Evolutionary conservation across 352 stramenopile species (phyloP), one percentile per base, ranked within the genome.

Genomic region (Pythium insidiosum): DNA sequence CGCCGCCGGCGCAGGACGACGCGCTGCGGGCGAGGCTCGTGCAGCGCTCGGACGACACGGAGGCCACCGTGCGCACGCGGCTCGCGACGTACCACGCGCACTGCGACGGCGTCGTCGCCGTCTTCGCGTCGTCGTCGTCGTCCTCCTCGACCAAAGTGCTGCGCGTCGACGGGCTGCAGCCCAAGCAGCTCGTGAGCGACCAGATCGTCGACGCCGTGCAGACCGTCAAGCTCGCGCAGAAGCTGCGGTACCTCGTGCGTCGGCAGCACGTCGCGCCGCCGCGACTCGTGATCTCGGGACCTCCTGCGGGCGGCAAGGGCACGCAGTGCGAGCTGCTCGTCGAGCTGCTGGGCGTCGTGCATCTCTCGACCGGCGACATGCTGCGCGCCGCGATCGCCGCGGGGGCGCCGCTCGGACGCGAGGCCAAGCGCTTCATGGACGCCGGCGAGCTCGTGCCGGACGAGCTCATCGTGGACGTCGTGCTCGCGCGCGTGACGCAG

Each of bases 321-420:
- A 97, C 86, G 19, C 88, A 97, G 56, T 97, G 88, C 53, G 79
- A 94, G 49, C 52, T 76, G 2, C 78, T 98, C 15, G 78, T 77
- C 3, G 58, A 84, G 18, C 70, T 88, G 45, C 97, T 95, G 53
- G 84, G 77, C 23, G 70, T 97, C 3, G 77, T 98, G 6, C 88
- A 98, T 56, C 56, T 98, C 9, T 95, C 78, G 15, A 94, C 89
- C 5, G 92, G 93, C 6, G 88, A 98, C 49, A 95, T 98, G 55
- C 67, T 98, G 13, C 74, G 91, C 16, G 60, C 82, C 6, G 83
- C 83, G 22, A 90, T 95, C n/a, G 70, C 80, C 25, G 73, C 87
- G 16, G 66, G 45, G 4, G 68, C 73, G 1, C 48, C 58, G 9
- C 57, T 83, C 0, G 77, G 73, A 1, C 53, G 68, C 5, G 66